Evolutionary conservation across 2,329 filamentous ascomycete species (phyloP), one percentile per base, ranked within the genome.

Genomic region (Alternaria hordeiaustralica): DNA sequence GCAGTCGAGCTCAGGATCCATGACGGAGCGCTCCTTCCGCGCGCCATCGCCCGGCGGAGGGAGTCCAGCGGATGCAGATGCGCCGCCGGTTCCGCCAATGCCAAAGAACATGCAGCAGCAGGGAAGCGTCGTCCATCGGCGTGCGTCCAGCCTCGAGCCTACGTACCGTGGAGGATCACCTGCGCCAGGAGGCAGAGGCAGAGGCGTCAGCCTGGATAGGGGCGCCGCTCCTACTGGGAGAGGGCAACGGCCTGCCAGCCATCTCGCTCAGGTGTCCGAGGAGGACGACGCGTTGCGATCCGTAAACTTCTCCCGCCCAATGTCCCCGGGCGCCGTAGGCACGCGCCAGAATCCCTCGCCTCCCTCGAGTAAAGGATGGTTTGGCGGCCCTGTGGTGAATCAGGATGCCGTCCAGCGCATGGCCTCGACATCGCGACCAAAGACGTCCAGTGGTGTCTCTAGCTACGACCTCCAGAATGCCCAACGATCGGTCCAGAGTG

Each of bases 11-110:
- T 87, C 87, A 26, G 87, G 89, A 21, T 97, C 94, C 54, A 97
- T 98, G 94, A 90, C 88, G 28, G 92, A 95, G 78, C 88, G 95
- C 61, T 94, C 93, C 1, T 97, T 97, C 79, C 89, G 94, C 70
- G 91, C 91, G 12, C 89, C 90, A 4, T 96, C 84, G 84, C 73
- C 79, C 43, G 71, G 71, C 64, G 61, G 73, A 68, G 66, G 71
- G 70, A 76, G 71, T 58, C 67, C 72, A 28, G 50, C 67, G 9
- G 61, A 80, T 58, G 56, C 46, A n/a, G 82, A 87, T 71, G 85
- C 87, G 56, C 93, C 93, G 28, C 93, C 93, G 1, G 89, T 97
- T 3, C 94, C 94, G 36, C 84, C 86, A 5, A 84, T 97, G 25
- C 93, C 92, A 4, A 81, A 85, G 43, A 80, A 85, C 58, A 72